phyloP scores from a whole-genome alignment of 176 grass and related monocot species.

The Tuctoria greenei region DNA sequence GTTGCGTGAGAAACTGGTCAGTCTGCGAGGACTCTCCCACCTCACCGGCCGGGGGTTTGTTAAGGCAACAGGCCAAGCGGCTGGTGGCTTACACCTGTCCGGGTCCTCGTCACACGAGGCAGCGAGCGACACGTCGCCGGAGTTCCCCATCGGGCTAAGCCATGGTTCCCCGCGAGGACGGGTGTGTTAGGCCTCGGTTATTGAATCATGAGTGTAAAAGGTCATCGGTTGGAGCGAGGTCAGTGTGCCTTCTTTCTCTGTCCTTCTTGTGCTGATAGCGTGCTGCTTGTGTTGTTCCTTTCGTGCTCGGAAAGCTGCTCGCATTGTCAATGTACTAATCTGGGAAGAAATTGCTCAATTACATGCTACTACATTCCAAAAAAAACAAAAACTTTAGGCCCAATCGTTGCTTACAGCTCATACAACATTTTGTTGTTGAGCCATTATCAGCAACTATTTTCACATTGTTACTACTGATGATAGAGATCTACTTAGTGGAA shows the following conservation, averaged over 20 bases:
- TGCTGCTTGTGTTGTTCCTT: not conserved
- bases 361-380: not conserved
- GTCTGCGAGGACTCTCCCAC: slow-evolving; percentile 1
- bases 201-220: not conserved
- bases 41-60: slow-evolving; percentile 11
- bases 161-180: not conserved
- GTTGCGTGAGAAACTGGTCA: not conserved
- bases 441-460: not conserved
- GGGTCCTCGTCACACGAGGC: not conserved
- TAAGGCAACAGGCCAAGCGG: not conserved
- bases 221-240: not conserved
- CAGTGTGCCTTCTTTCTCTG: not conserved
- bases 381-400: not conserved
- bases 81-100: slow-evolving; percentile 29
- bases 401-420: not conserved
- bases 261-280: not conserved
- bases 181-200: not conserved
- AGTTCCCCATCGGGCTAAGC: slow-evolving; percentile 3
- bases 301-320: not conserved
- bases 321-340: not conserved
- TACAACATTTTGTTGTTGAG: not conserved
- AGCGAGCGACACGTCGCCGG: slow-evolving; percentile 4
- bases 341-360: not conserved
- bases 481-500: not conserved
- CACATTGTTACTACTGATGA: not conserved